phyloP scores from a whole-genome alignment of 2,329 filamentous ascomycete species.

The Elsinoe necatrix region DNA sequence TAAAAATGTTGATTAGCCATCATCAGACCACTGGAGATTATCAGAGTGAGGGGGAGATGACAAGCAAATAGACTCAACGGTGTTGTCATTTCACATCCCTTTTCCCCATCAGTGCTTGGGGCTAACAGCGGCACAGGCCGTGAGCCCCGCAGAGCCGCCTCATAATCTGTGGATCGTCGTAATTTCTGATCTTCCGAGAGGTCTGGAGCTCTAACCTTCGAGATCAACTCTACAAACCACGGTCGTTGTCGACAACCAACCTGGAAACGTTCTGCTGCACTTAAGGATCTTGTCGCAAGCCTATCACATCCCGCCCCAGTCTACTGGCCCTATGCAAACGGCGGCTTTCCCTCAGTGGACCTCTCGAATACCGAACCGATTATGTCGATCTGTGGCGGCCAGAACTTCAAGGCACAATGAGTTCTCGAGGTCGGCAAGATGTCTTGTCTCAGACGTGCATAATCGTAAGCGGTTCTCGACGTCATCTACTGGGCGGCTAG shows the following conservation, averaged over 20 bases:
- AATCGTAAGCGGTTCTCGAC: background rate
- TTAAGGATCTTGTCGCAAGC: background rate
- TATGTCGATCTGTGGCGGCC: constrained; percentile 6
- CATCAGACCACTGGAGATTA: constrained; percentile 7
- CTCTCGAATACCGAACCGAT: background rate
- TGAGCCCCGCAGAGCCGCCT: background rate
- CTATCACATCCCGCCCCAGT: background rate
- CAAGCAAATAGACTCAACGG: constrained; percentile 7
- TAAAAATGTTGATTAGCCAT: background rate
- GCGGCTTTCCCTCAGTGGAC: constrained; percentile 14
- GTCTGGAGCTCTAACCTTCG: constrained; percentile 2
- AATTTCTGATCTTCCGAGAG: constrained; percentile 4
- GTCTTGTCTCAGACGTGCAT: background rate
- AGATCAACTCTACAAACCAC: background rate
- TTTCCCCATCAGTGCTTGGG: background rate
- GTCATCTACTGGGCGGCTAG: background rate
- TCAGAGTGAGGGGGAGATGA: constrained; percentile 12
- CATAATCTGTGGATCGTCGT: background rate
- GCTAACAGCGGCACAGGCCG: no score
- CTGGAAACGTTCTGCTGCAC: background rate
- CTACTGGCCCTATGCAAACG: constrained; percentile 13
- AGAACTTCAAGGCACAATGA: background rate
- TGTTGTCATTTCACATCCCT: constrained; percentile 13
- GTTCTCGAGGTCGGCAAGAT: background rate
- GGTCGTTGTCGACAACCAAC: constrained; percentile 9